Base-by-base conservation (phyloP, 345 rosid genomes). In the Gynandropsis gynandra region DNA sequence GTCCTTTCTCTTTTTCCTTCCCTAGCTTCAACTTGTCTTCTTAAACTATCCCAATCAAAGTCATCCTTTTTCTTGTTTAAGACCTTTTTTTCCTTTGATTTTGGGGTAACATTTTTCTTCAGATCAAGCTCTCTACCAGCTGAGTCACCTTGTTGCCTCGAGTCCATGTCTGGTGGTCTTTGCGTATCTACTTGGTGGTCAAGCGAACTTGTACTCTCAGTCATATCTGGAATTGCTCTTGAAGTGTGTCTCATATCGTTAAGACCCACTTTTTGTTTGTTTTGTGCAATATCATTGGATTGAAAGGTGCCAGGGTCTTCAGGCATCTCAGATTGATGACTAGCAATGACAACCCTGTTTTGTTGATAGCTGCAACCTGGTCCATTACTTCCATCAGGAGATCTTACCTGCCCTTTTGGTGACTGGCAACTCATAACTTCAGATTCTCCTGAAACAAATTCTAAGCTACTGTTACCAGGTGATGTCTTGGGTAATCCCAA, bases 41-140 rank as follows among this genome's bases (percentile, higher is more conserved):
- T 76, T 54, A 93, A 69, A 64, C 74, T 71, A 50, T 93, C 99
- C 97, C 97, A 93, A 54, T 93, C 87, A 56, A 73, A 57, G 46
- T 55, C 59, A 14, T 72, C 66, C 43, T 72, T 71, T 38, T 69
- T 74, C 60, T 72, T 82, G 54, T 72, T 74, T 7, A 77, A 72
- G 4, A 68, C 66, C 52, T 75, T 72, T 52, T 69, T 79, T 42
- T 75, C 70, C 65, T 76, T 75, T 33, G 80, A 50, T 37, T 76
- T 73, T 38, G 64, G 53, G 14, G 61, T 64, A 35, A 69, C 65
- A 47, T 69, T 68, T 49, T 79, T 74, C 48, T 39, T 68, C 50
- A 66, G 81, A 50, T 68, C 73, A 6, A 76, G 63, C 46, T 71
- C 72, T 52, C 68, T 77, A 42, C 42, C 9, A 27, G 53, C 51